A percentile compares a stretch with the other conserved stretches of the same genome.
These are phyloP conservation scores for Drosera capensis DNA, from an alignment of 148 eudicot genomes.

Conservation along the genomic window DNA sequence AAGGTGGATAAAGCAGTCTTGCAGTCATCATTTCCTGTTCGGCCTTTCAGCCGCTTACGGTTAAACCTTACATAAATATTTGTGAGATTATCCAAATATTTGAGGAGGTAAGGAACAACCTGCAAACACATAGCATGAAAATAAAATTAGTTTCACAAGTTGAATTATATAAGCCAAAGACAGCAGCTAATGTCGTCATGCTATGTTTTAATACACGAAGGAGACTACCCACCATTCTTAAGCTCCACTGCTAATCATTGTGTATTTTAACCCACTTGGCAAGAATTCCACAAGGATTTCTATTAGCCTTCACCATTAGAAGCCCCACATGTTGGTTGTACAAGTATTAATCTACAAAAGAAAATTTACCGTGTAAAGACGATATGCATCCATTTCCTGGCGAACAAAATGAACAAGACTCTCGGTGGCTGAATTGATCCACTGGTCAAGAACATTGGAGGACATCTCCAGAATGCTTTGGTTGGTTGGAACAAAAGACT, in stretches of 20 bases:
- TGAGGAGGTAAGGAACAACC: constrained; percentile 91
- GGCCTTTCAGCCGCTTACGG: constrained; percentile 93
- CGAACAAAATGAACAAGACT: constrained; percentile 87
- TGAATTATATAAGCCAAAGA: neutral
- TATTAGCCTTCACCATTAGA: too few relatives aligned
- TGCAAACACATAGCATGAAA: constrained; percentile 7
- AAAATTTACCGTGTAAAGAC: constrained; percentile 48
- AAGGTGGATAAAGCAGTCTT: constrained; percentile 83
- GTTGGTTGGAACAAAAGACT: constrained; percentile 52
- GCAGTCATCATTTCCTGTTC: constrained; percentile 91
- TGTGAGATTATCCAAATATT: constrained; percentile 76
- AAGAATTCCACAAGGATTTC: too few relatives aligned
- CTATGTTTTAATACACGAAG: too few relatives aligned
- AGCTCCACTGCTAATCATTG: too few relatives aligned
- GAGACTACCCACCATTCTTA: too few relatives aligned
- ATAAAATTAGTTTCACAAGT: neutral
- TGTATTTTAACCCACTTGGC: too few relatives aligned
- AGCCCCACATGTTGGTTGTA: too few relatives aligned
- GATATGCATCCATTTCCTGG: constrained; percentile 92
- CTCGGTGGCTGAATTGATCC: constrained; percentile 96
- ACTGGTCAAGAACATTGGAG: constrained; percentile 93
- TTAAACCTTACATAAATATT: constrained; percentile 90
- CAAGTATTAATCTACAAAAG: neutral
- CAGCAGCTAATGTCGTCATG: too few relatives aligned
- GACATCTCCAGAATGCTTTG: constrained; percentile 42